Evolutionary conservation across 1,284 basidiomycete species (phyloP), one percentile per base, ranked within the genome.

Genomic region (Microbotryum silenes-acaulis): DNA sequence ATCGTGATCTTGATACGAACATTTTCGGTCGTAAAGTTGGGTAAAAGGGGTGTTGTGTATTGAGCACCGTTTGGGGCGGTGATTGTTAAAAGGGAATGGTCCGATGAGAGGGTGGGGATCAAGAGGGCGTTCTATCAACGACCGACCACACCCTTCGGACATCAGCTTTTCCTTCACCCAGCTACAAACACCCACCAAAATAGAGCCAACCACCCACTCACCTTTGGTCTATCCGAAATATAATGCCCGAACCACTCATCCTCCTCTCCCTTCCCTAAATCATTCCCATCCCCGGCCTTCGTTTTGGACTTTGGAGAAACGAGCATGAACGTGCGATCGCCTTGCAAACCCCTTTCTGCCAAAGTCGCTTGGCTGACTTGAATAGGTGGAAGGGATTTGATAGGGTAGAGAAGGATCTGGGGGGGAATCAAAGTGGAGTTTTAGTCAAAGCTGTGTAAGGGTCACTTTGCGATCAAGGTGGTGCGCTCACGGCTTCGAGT

Each of bases 391-490:
- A 63, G 42, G 6, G 48, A 49, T n/a, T 63, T 63, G 37, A 63
- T 51, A 1, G 62, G 62, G 27, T 57, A 63, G 25, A 63, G 23
- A 27, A 63, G 46, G 27, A 63, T 46, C 62, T 63, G 49, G 37
- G 16, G 23, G 23, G 37, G 25, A 14, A 42, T 16, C 16, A 10
- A 10, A 42, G 16, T 42, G 14, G 37, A 16, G 1, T 42, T 6
- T 18, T 42, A 5, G 37, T 10, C 37, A 42, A 7, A 7, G 31
- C 9, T 10, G 31, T 8, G 31, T 2, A 31, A 8, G 31, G 31
- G 1, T 8, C 31, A 10, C 1, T 31, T 31, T 31, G 31, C 31
- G 1, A 31, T 31, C 31, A 31, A 31, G 31, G 31, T 31, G 31
- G 31, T 10, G 31, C 31, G 37, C 37, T 42, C 6, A 42, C 37